phyloP scores from a whole-genome alignment of 2,329 filamentous ascomycete species.

The Nannizziopsis arthrosporioides region DNA sequence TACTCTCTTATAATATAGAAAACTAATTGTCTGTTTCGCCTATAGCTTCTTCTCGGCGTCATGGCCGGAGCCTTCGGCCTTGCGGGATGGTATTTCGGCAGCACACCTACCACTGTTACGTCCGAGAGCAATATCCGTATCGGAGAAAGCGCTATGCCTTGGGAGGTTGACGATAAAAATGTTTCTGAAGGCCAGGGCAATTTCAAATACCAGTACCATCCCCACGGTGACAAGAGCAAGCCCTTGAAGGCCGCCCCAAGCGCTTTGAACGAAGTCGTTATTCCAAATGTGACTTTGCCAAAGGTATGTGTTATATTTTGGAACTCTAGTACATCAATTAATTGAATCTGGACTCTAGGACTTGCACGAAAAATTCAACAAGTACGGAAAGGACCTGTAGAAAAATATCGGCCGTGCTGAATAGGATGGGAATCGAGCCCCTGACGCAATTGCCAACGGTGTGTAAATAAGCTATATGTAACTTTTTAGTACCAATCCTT shows the following conservation, averaged over 20 bases:
- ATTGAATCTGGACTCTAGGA: constrained; percentile 41
- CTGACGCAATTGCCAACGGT: constrained; percentile 1
- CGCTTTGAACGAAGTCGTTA: constrained; percentile 85
- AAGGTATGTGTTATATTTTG: constrained; percentile 47
- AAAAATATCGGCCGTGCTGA: constrained; percentile 2
- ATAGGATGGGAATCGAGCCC: background rate
- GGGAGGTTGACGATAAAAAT: constrained; percentile 60
- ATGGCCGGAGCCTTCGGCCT: constrained; percentile 82
- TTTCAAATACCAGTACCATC: constrained; percentile 67
- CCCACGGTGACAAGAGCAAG: constrained; percentile 66
- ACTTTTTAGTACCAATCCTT: constrained; percentile 4
- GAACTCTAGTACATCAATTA: background rate
- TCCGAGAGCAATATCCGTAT: constrained; percentile 70
- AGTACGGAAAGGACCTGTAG: constrained; percentile 82
- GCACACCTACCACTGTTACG: constrained; percentile 70
- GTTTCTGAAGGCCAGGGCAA: constrained; percentile 44
- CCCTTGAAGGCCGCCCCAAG: constrained; percentile 81
- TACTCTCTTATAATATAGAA: background rate
- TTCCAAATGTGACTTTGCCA: constrained; percentile 86
- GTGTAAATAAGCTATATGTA: constrained; percentile 10
- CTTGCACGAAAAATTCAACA: constrained; percentile 97
- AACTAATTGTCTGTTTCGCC: constrained; percentile 10
- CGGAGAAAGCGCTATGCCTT: constrained; percentile 71
- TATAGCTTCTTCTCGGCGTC: constrained; percentile 75
- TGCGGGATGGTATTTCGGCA: constrained; percentile 70